Evolutionary conservation across 768 basidiomycete species (phyloP).

Genomic region (Podaxis carcinomalis): DNA sequence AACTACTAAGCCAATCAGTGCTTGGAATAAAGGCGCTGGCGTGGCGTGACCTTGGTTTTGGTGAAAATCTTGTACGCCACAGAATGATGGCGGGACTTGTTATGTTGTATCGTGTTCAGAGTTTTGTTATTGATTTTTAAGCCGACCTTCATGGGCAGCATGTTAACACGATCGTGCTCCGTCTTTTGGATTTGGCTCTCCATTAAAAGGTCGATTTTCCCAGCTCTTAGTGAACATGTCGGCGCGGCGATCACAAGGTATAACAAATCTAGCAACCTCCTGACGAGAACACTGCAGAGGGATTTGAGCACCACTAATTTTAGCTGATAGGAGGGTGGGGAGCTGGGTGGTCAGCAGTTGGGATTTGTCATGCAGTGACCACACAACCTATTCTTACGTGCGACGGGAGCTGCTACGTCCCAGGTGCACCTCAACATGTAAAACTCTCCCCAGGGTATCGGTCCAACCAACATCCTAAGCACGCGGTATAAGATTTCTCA

Average conservation of each 20-base stretch:
- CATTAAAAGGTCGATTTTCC: background rate
- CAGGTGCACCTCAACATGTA: background rate
- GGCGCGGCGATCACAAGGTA: background rate
- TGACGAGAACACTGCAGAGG: background rate
- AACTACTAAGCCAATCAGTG: slow-evolving; percentile 11
- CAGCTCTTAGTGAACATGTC: background rate
- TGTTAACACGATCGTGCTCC: background rate
- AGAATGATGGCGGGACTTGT: background rate
- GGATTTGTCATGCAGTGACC: no score
- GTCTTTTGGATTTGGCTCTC: background rate
- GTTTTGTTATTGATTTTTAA: background rate
- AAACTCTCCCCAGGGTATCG: background rate
- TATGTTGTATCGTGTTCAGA: background rate
- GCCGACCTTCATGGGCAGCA: background rate
- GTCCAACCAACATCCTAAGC: background rate
- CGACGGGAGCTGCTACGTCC: no score
- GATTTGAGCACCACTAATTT: no score
- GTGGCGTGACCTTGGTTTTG: background rate
- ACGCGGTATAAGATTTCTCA: background rate
- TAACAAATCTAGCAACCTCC: background rate
- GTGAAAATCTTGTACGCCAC: background rate
- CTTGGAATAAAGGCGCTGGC: slow-evolving; percentile 11
- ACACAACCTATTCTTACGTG: no score
- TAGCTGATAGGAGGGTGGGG: no score
- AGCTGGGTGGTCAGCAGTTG: no score